Conservation (phyloP, 1,284 basidiomycete species). For the Boletellus sp. region DNA sequence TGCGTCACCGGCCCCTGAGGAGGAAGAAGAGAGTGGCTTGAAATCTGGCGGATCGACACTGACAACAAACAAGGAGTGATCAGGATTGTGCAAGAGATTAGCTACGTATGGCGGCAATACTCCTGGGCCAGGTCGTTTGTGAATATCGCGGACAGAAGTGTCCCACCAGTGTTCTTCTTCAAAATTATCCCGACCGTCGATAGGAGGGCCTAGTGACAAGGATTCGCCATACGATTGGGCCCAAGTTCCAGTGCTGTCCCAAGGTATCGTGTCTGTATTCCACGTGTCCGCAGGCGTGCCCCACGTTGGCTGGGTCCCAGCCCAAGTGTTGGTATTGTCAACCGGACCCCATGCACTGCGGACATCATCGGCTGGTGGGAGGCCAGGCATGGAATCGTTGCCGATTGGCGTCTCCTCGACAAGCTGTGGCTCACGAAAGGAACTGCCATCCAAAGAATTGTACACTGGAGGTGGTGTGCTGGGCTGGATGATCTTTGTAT, state of each 20-base stretch:
- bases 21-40: conserved; percentile 18
- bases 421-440: conserved; percentile 47
- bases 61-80: conserved; percentile 67
- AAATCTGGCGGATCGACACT: conserved; percentile 41
- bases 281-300: conserved; percentile 16
- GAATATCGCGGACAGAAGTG: conserved; percentile 38
- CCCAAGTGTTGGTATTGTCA: conserved; percentile 18
- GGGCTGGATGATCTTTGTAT: conserved; percentile 30
- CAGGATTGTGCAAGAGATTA: conserved; percentile 61
- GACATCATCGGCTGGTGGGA: conserved; percentile 23
- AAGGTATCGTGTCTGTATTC: conserved; percentile 23
- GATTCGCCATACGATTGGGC: conserved; percentile 12
- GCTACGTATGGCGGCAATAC: conserved; percentile 63
- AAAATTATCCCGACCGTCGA: conserved; percentile 51
- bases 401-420: conserved; percentile 36
- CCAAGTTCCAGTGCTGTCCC: conserved; percentile 27
- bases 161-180: conserved; percentile 73
- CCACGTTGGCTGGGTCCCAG: conserved; percentile 13
- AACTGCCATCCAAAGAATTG: conserved; percentile 20
- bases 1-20: conserved; percentile 20
- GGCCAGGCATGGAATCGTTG: conserved; percentile 29
- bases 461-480: conserved; percentile 29
- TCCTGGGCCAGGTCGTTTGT: conserved; percentile 60
- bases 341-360: conserved; percentile 8
- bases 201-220: conserved; percentile 35